A percentile compares a stretch with the other conserved stretches of the same genome.
These are phyloP conservation scores for Lentinula sp. DNA, from an alignment of 768 basidiomycete genomes.

Conservation along the genomic window DNA sequence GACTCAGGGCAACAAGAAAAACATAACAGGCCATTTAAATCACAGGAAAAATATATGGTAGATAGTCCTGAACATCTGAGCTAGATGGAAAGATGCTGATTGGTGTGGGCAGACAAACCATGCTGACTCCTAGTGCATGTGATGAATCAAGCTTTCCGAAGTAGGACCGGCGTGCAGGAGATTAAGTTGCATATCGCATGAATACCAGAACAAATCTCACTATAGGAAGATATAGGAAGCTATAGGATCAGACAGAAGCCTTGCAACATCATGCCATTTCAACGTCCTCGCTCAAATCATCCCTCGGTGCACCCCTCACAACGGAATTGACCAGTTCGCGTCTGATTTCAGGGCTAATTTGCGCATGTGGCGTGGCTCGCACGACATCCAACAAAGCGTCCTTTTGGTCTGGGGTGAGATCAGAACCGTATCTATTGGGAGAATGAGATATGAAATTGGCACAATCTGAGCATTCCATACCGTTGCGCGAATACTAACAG, in stretches of 20 bases:
- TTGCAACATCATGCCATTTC: conserved; percentile 36
- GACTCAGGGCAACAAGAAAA: background rate
- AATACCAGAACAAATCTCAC: background rate
- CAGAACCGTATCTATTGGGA: conserved; percentile 73
- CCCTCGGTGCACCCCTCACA: conserved; percentile 73
- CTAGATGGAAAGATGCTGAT: conserved; percentile 1
- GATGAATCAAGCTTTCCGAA: background rate
- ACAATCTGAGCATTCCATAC: conserved; percentile 31
- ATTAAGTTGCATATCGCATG: background rate
- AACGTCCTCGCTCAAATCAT: conserved; percentile 58
- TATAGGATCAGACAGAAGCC: too few species aligned
- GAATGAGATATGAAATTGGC: background rate
- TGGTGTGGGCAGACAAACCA: background rate
- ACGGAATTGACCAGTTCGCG: conserved; percentile 87
- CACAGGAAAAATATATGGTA: too few species aligned
- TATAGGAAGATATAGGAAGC: too few species aligned
- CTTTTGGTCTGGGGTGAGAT: conserved; percentile 95
- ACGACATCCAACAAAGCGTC: conserved; percentile 94
- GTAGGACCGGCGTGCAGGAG: too few species aligned
- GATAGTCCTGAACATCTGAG: background rate
- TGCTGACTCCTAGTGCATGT: background rate
- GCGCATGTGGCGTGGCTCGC: conserved; percentile 76
- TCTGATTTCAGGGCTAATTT: conserved; percentile 86
- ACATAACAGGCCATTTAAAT: too few species aligned
- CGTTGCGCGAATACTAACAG: conserved; percentile 91